Evolutionary conservation across 2,329 filamentous ascomycete genomes (phyloP), one percentile per base, ranked within the genome.

Genomic region (Pseudocercospora musae): DNA sequence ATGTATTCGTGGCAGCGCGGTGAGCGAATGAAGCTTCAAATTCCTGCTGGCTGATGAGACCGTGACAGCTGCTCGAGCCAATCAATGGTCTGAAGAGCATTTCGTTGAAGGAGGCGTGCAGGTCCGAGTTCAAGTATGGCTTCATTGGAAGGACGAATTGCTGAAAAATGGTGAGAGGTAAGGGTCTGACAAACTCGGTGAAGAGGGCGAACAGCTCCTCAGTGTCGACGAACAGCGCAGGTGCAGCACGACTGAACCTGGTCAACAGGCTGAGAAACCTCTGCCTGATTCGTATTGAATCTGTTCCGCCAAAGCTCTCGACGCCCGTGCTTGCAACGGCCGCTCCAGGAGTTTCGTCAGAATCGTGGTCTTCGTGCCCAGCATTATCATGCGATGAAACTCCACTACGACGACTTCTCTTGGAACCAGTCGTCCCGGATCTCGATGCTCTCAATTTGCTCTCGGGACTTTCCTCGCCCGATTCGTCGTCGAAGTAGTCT

Each of bases 21-120:
- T 85, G 85, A 1, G 92, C 81, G 73, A 87, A 93, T 70, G 87
- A 87, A 48, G 79, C 66, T 63, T 85, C 81, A 20, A 88, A 77
- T 15, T 82, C 80, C 0, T 72, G 54, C 64, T 83, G 80, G 4
- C 74, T 81, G 20, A 88, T 73, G 74, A 77, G 3, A 76, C 74
- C 33, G 74, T 76, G 18, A 60, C 76, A 78, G 13, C 76, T 78
- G 20, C 72, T 73, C 46, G 72, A 77, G 58, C 80, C 78, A 60
- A 84, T 76, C 58, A 86, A 76, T 5, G 79, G 78, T 21, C 76
- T 77, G 10, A 87, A 78, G 3, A 87, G 73, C 57, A 79, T 76
- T 66, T 86, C 84, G 63, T 77, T 79, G 27, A 89, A 79, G 1
- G 80, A 81, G 29, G 80, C 78, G 53, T 82, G 81, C 1, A 78